A percentile compares a stretch with the other conserved stretches of the same genome.
phyloP scores from a whole-genome alignment of 73 alveolate species.

The Effrenium voratum region DNA sequence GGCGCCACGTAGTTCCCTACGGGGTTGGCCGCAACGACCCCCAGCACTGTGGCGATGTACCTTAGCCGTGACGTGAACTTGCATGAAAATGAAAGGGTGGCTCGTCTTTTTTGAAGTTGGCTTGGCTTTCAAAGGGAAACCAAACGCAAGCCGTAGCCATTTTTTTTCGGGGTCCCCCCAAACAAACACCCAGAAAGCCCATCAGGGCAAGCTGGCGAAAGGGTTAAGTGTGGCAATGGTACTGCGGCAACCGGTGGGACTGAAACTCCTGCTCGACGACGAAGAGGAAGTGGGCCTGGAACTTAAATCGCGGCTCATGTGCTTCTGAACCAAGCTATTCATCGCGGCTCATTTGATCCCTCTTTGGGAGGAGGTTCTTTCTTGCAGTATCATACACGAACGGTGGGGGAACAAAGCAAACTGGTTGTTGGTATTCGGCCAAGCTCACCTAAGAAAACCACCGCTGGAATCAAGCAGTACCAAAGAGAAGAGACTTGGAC shows the following conservation, averaged over 20 bases:
- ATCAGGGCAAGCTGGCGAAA: neutral
- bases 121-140: too few relatives aligned
- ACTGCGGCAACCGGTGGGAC: neutral
- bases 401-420: neutral
- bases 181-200: neutral
- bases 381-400: neutral
- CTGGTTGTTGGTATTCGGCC: neutral
- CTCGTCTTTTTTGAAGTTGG: too few relatives aligned
- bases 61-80: neutral
- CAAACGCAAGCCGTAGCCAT: too few relatives aligned
- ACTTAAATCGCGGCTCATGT: too few relatives aligned
- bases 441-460: neutral
- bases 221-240: neutral
- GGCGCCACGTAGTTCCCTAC: conserved; percentile 52
- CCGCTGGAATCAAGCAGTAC: too few relatives aligned
- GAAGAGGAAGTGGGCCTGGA: conserved; percentile 4
- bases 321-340: neutral
- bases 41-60: conserved; percentile 48
- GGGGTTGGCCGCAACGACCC: conserved; percentile 54
- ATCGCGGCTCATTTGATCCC: too few relatives aligned
- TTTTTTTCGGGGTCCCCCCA: neutral
- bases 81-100: too few relatives aligned
- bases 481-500: too few relatives aligned
- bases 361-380: too few relatives aligned
- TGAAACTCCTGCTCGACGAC: neutral